Evolutionary conservation across 257 asterid species (phyloP).

Genomic region (Solanum etuberosum): DNA sequence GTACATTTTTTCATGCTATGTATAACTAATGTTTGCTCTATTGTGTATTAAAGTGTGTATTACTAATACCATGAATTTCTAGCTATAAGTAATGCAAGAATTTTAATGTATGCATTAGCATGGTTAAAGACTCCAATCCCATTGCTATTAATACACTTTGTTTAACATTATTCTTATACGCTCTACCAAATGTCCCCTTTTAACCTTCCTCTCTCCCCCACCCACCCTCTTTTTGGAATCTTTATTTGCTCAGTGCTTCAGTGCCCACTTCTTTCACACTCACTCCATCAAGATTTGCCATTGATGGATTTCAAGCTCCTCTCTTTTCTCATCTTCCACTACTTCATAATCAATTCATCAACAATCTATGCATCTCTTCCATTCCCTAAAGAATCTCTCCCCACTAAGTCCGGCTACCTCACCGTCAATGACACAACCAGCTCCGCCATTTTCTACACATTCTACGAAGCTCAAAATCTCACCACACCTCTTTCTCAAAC

Average conservation of each 20-base stretch:
- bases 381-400: constrained; percentile 52
- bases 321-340: constrained; percentile 23
- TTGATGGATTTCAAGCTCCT: constrained; percentile 17
- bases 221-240: not conserved
- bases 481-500: constrained; percentile 21
- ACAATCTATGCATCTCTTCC: constrained; percentile 10
- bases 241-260: not conserved
- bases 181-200: no score
- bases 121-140: no score
- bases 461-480: constrained; percentile 49
- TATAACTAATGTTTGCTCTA: no score
- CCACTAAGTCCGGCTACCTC: constrained; percentile 70
- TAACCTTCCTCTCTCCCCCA: no score
- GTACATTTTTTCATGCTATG: not conserved
- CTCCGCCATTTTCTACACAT: constrained; percentile 71
- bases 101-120: no score
- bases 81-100: no score
- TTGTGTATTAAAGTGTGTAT: no score
- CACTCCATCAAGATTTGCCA: not conserved
- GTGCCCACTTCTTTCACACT: not conserved
- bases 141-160: no score
- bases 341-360: constrained; percentile 9
- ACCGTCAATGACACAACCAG: constrained; percentile 48
- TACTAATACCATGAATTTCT: not conserved
- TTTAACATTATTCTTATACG: no score